Evolutionary conservation across 805 yeast genomes (phyloP).

Genomic region (Kodamaea neixiangensis): DNA sequence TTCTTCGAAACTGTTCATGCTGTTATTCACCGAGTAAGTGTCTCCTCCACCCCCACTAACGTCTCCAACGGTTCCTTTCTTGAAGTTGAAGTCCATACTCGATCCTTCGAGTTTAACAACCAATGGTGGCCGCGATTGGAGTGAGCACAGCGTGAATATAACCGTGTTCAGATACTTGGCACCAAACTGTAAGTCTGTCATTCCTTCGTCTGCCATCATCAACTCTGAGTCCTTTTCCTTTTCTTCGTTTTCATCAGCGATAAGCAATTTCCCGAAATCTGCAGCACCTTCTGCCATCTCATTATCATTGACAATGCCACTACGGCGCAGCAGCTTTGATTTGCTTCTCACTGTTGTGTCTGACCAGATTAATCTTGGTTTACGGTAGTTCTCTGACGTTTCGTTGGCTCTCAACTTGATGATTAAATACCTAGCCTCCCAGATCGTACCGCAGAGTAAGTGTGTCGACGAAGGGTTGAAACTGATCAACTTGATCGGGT

Average conservation of each 20-base stretch:
- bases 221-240: constrained; percentile 22
- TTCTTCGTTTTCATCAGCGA: constrained; percentile 8
- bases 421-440: constrained; percentile 78
- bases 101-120: constrained; percentile 43
- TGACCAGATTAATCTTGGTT: constrained; percentile 43
- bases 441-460: constrained; percentile 70
- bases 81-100: constrained; percentile 43
- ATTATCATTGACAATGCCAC: background rate
- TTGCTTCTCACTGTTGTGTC: constrained; percentile 18
- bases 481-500: constrained; percentile 73
- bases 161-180: constrained; percentile 34
- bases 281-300: background rate
- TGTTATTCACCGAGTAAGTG: constrained; percentile 21
- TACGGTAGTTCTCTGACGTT: constrained; percentile 38
- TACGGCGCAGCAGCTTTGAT: constrained; percentile 2
- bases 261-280: background rate
- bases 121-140: constrained; percentile 34
- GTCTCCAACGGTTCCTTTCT: constrained; percentile 7
- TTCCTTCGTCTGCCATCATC: constrained; percentile 80
- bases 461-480: constrained; percentile 74
- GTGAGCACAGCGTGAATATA: constrained; percentile 39
- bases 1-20: constrained; percentile 20
- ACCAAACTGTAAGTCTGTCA: constrained; percentile 72
- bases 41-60: constrained; percentile 10
- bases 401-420: constrained; percentile 65